Conservation (phyloP, 2,329 filamentous ascomycete genomes). For the Talaromyces sp. region DNA sequence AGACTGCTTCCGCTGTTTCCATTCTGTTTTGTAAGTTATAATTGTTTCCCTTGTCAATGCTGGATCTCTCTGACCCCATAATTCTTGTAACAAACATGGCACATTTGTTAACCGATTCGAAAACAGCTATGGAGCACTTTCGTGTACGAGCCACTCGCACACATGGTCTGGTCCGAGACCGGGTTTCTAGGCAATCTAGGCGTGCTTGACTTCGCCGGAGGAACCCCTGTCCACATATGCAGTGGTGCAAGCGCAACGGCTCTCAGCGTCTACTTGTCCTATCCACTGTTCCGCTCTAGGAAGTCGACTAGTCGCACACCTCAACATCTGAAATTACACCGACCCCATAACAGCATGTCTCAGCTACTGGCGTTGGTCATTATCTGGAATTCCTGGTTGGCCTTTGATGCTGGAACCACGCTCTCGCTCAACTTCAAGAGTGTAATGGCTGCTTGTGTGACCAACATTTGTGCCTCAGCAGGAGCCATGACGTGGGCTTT, state of each 20-base stretch:
- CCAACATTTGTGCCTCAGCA: slow-evolving; percentile 27
- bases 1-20: slow-evolving; percentile 48
- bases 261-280: slow-evolving; percentile 52
- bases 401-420: slow-evolving; percentile 53
- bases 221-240: slow-evolving; percentile 46
- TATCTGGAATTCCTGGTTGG: slow-evolving; percentile 54
- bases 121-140: slow-evolving; percentile 50
- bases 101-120: background rate
- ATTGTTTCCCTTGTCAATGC: background rate
- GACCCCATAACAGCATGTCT: slow-evolving; percentile 50
- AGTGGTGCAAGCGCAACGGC: slow-evolving; percentile 45
- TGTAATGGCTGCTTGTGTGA: slow-evolving; percentile 31
- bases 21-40: slow-evolving; percentile 44
- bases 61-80: too few relatives aligned
- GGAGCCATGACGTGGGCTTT: slow-evolving; percentile 50
- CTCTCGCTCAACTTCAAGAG: slow-evolving; percentile 52
- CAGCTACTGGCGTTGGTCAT: slow-evolving; percentile 51
- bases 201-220: slow-evolving; percentile 50
- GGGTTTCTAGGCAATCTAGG: slow-evolving; percentile 47
- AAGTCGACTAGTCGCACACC: slow-evolving; percentile 48
- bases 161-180: slow-evolving; percentile 51
- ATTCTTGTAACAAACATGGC: background rate
- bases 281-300: slow-evolving; percentile 50
- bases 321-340: slow-evolving; percentile 48
- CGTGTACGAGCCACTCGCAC: slow-evolving; percentile 49